Percentiles rank a stretch among this genome's conserved stretches.
phyloP scores from a whole-genome alignment of 257 asterid species.

The Eucommia ulmoides region DNA sequence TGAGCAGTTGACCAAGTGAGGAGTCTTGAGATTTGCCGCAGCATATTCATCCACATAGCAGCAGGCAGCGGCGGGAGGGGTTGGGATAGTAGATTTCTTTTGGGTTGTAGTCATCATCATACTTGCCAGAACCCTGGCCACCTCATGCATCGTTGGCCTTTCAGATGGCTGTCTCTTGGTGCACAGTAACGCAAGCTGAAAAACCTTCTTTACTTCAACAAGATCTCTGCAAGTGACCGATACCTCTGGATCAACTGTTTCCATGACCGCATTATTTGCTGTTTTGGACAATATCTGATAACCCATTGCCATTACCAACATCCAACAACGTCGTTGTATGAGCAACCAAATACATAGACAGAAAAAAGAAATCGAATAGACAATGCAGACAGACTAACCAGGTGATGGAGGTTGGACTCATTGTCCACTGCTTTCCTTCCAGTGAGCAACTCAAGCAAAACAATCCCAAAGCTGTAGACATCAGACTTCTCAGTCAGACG shows the following conservation, averaged over 20 bases:
- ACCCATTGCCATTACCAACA: no score
- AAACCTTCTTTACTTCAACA: constrained; percentile 80
- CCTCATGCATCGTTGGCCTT: constrained; percentile 91
- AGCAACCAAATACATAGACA: not conserved
- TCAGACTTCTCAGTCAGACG: constrained; percentile 94
- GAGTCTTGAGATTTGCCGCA: constrained; percentile 78
- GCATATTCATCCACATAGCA: constrained; percentile 79
- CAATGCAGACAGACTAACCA: constrained; percentile 28
- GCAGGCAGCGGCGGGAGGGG: constrained; percentile 31
- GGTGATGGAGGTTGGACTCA: constrained; percentile 78
- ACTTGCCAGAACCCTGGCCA: constrained; percentile 65
- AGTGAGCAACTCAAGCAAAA: constrained; percentile 72
- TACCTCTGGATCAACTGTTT: constrained; percentile 66
- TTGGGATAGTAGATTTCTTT: constrained; percentile 8
- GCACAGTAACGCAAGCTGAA: constrained; percentile 90
- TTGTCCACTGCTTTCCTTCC: constrained; percentile 84
- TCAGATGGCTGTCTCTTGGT: constrained; percentile 71
- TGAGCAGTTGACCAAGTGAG: constrained; percentile 75
- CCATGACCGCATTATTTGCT: constrained; percentile 80
- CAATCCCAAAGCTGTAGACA: constrained; percentile 84
- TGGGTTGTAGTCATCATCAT: constrained; percentile 22
- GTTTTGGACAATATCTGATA: constrained; percentile 70
- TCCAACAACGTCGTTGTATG: not conserved
- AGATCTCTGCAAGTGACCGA: constrained; percentile 69
- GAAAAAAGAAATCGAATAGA: not conserved